phyloP scores from a whole-genome alignment of 2,329 filamentous ascomycete genomes.

The Colletotrichum abscissum region DNA sequence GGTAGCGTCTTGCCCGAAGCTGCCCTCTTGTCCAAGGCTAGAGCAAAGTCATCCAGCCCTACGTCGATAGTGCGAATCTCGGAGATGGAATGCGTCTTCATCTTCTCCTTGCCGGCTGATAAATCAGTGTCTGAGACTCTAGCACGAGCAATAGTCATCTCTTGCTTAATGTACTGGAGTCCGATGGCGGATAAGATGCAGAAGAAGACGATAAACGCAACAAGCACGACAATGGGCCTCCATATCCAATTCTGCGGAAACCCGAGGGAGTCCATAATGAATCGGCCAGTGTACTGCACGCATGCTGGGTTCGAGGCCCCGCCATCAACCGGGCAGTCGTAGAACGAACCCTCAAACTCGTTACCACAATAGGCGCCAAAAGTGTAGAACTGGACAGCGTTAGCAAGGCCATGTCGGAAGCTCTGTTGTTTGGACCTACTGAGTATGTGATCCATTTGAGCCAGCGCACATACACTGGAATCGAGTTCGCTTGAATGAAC shows the following conservation, averaged over 20 bases:
- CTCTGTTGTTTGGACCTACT: conserved; percentile 52
- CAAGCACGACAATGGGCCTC: conserved; percentile 71
- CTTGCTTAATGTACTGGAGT: conserved; percentile 72
- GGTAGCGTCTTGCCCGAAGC: conserved; percentile 62
- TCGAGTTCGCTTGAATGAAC: conserved; percentile 79
- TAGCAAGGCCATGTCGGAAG: conserved; percentile 25
- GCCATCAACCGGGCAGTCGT: conserved; percentile 74
- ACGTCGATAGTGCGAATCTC: conserved; percentile 73
- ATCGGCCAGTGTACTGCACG: conserved; percentile 74
- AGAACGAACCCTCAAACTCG: conserved; percentile 78
- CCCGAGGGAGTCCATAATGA: conserved; percentile 75
- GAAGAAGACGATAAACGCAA: conserved; percentile 73
- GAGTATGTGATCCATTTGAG: conserved; percentile 75
- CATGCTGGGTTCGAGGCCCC: conserved; percentile 74
- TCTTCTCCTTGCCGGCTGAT: conserved; percentile 78
- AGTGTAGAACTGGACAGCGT: conserved; percentile 68
- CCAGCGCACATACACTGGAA: conserved; percentile 84
- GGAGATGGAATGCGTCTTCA: conserved; percentile 63
- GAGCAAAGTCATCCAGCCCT: conserved; percentile 70
- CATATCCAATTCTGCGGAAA: conserved; percentile 76
- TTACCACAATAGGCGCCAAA: conserved; percentile 79
- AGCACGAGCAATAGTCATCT: conserved; percentile 76
- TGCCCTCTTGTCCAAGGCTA: conserved; percentile 73
- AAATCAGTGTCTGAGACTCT: conserved; percentile 69
- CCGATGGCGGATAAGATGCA: conserved; percentile 70